Evolutionary conservation across 805 yeast genomes (phyloP).

Genomic region (Teunomyces pallodes): DNA sequence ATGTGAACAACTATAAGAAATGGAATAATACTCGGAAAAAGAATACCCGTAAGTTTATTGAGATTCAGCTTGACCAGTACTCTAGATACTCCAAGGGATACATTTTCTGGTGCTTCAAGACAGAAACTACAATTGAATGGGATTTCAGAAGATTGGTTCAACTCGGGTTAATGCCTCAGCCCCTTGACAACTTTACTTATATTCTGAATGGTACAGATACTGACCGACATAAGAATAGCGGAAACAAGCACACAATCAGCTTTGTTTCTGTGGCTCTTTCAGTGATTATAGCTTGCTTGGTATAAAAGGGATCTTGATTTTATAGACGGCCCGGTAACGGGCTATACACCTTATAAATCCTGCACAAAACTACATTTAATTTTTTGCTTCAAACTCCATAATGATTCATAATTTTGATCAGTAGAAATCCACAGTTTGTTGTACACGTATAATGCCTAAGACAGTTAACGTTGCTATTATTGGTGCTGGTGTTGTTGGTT

Average conservation of each 20-base stretch:
- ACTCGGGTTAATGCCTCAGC: conserved; percentile 58
- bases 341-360: background rate
- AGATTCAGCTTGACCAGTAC: conserved; percentile 58
- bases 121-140: conserved; percentile 68
- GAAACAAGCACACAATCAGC: background rate
- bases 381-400: background rate
- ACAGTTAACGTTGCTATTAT: conserved; percentile 46
- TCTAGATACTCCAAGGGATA: conserved; percentile 49
- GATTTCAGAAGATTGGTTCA: conserved; percentile 53
- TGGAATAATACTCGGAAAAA: conserved; percentile 44
- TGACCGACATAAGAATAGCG: conserved; percentile 12
- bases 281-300: background rate
- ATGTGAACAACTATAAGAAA: conserved; percentile 30
- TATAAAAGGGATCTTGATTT: background rate
- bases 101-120: conserved; percentile 72
- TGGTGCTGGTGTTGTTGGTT: conserved; percentile 94
- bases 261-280: background rate
- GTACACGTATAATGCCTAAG: conserved; percentile 17
- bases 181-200: conserved; percentile 42
- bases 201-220: conserved; percentile 34
- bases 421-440: background rate
- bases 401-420: background rate
- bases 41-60: conserved; percentile 53
- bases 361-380: background rate
- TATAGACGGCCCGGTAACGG: conserved; percentile 5